Evolutionary conservation across 2,329 filamentous ascomycete species (phyloP).

Genomic region (Curvularia sp.): DNA sequence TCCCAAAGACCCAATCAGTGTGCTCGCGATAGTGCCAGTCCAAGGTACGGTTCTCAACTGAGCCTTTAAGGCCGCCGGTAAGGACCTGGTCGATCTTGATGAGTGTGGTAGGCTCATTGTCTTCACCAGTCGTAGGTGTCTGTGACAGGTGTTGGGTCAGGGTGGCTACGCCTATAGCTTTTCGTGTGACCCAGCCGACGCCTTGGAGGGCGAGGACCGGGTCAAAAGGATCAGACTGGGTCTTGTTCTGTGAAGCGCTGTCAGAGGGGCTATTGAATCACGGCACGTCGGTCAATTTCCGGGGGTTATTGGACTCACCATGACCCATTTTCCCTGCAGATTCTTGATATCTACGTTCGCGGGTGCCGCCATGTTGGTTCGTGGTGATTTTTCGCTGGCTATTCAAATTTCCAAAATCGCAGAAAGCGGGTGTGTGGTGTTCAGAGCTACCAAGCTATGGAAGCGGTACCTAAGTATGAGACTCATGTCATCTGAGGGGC

Average conservation of each 20-base stretch:
- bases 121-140: conserved; percentile 26
- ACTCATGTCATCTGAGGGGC: not conserved
- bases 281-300: not conserved
- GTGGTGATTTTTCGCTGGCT: not conserved
- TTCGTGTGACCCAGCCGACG: conserved; percentile 71
- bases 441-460: conserved; percentile 8
- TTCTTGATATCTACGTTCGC: conserved; percentile 42
- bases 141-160: conserved; percentile 67
- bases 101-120: conserved; percentile 53
- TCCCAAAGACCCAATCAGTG: conserved; percentile 80
- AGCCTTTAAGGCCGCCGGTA: conserved; percentile 74
- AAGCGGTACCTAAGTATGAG: not conserved
- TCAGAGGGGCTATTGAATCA: conserved; percentile 3
- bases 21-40: conserved; percentile 70
- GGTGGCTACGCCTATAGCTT: conserved; percentile 71
- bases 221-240: conserved; percentile 72
- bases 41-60: conserved; percentile 63
- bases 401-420: not conserved
- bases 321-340: conserved; percentile 50
- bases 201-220: conserved; percentile 69
- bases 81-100: conserved; percentile 76
- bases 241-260: conserved; percentile 68
- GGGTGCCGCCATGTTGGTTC: conserved; percentile 49
- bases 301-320: conserved; percentile 33
- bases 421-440: conserved; percentile 3